Evolutionary conservation across 2,329 filamentous ascomycete species (phyloP).

Genomic region (Xylaria sp.): DNA sequence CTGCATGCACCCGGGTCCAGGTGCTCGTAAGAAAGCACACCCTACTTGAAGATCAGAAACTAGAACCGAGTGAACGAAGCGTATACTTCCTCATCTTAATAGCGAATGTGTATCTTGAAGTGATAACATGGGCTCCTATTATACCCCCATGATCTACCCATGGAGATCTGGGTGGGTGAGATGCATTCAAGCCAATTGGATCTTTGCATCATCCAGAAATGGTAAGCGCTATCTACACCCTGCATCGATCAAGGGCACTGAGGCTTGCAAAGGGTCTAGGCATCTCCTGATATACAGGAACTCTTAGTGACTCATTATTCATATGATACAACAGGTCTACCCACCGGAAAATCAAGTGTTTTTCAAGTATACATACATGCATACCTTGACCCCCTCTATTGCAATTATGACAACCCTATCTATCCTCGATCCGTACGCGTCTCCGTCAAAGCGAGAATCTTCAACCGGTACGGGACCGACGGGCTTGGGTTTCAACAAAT

Average conservation of each 20-base stretch:
- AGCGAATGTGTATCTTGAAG: neutral
- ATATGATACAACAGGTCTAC: too few relatives aligned
- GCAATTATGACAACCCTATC: too few relatives aligned
- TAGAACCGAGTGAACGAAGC: too few relatives aligned
- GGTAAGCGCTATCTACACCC: neutral
- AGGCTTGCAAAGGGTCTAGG: too few relatives aligned
- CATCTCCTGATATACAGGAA: too few relatives aligned
- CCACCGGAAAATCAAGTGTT: too few relatives aligned
- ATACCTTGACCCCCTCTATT: too few relatives aligned
- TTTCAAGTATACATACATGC: too few relatives aligned
- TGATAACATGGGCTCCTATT: neutral
- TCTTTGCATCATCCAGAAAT: neutral
- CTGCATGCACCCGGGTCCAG: neutral
- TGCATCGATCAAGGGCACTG: neutral
- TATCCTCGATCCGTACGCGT: neutral
- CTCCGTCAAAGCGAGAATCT: neutral
- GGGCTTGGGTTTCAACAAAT: neutral
- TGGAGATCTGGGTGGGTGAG: neutral
- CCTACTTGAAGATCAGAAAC: too few relatives aligned
- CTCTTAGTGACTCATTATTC: too few relatives aligned
- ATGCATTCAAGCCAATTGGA: neutral
- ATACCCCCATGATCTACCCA: neutral
- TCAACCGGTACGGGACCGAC: neutral
- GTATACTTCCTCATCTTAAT: neutral
- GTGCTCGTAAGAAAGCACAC: too few relatives aligned